Percentiles rank a stretch among this genome's conserved stretches.
Evolutionary conservation across 2,329 filamentous ascomycete species (phyloP).

Genomic region (Colletotrichum melonis): DNA sequence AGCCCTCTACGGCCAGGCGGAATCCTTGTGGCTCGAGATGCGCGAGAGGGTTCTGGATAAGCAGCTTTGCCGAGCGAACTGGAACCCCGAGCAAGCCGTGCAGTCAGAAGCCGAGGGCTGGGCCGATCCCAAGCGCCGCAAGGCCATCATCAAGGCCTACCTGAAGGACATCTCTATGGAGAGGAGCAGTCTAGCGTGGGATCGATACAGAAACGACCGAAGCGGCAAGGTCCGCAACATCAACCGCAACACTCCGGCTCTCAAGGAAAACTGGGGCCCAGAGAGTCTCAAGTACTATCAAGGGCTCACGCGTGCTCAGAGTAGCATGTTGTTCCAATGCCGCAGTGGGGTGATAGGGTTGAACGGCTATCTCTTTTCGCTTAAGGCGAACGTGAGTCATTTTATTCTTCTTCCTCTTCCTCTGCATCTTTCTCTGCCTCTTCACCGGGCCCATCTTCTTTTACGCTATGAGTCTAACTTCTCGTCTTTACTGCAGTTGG

Average conservation of each 20-base stretch:
- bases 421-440: background rate
- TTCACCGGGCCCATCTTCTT: background rate
- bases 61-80: no score
- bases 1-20: no score
- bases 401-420: background rate
- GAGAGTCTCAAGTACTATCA: background rate
- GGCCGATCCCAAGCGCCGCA: no score
- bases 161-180: no score
- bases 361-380: background rate
- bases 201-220: no score
- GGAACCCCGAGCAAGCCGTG: no score
- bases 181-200: no score
- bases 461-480: background rate
- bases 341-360: background rate
- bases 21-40: no score
- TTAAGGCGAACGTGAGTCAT: background rate
- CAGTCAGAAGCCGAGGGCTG: no score
- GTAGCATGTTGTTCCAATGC: background rate
- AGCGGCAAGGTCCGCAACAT: no score
- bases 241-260: background rate
- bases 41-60: no score
- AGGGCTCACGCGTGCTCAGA: background rate
- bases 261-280: background rate
- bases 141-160: no score
- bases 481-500: background rate